phyloP scores from a whole-genome alignment of 805 yeast species.

The Saccharomycodes ludwigii region DNA sequence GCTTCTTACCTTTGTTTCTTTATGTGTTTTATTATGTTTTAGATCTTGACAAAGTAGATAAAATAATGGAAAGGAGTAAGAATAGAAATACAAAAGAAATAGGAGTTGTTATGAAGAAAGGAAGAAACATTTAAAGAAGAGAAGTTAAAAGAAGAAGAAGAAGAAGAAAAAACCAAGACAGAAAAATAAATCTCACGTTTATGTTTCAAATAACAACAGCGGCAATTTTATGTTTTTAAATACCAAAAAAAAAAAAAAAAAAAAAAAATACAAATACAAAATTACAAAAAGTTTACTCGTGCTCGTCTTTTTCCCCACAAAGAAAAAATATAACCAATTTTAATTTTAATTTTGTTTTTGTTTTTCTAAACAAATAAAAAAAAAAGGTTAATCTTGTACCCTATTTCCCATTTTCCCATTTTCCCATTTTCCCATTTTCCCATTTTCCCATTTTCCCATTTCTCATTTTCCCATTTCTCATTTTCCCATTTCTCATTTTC shows the following conservation, averaged over 20 bases:
- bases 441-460: no score
- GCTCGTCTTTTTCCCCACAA: background rate
- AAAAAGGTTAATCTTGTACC: no score
- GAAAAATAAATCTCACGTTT: background rate
- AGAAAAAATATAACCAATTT: background rate
- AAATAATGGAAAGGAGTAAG: background rate
- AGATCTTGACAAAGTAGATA: background rate
- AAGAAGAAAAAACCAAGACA: background rate
- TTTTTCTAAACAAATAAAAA: no score
- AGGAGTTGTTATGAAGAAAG: background rate
- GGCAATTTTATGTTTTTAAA: no score
- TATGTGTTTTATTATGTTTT: background rate
- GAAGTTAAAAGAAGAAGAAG: background rate
- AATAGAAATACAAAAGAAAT: background rate
- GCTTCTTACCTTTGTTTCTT: constrained; percentile 27
- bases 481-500: no score
- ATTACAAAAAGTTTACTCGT: background rate
- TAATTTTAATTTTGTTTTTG: no score
- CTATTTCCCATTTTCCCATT: no score
- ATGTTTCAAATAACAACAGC: background rate
- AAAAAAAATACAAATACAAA: no score
- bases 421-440: no score
- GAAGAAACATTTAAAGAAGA: background rate
- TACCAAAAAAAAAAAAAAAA: no score
- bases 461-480: no score